Percentiles rank a stretch among this genome's conserved stretches.
Conservation (phyloP, 495 filamentous ascomycete genomes). For the Apodospora peruviana region DNA sequence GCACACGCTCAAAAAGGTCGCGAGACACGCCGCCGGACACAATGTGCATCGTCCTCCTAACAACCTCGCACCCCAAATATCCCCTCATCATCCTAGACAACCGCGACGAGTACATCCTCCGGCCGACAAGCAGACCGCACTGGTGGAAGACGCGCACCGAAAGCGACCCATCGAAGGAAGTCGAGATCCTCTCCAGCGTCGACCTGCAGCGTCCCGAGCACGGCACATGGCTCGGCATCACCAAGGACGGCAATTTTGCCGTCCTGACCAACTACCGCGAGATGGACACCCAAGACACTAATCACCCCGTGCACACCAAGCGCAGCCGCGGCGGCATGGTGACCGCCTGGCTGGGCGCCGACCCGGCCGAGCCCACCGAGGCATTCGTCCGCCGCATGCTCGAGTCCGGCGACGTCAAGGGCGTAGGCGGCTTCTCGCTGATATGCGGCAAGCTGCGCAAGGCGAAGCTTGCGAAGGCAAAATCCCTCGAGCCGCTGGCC, state of each 20-base stretch:
- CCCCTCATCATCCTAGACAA: slow-evolving; percentile 88
- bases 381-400: slow-evolving; percentile 68
- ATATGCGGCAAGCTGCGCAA: slow-evolving; percentile 71
- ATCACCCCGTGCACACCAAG: slow-evolving; percentile 49
- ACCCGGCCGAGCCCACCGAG: slow-evolving; percentile 43
- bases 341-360: slow-evolving; percentile 70
- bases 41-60: slow-evolving; percentile 92
- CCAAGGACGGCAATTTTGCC: slow-evolving; percentile 74
- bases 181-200: slow-evolving; percentile 45
- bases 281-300: slow-evolving; percentile 47
- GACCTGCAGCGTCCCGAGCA: slow-evolving; percentile 48
- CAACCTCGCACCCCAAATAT: slow-evolving; percentile 87
- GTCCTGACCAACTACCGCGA: slow-evolving; percentile 95
- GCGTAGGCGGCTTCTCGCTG: slow-evolving; percentile 89
- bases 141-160: slow-evolving; percentile 64
- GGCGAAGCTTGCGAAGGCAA: slow-evolving; percentile 4
- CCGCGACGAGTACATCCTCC: slow-evolving; percentile 89
- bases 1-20: too few relatives aligned
- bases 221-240: slow-evolving; percentile 94
- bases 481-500: slow-evolving; percentile 61
- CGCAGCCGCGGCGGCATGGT: slow-evolving; percentile 79
- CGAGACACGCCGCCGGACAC: too few relatives aligned
- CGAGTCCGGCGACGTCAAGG: slow-evolving; percentile 56
- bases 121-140: slow-evolving; percentile 74
- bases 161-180: slow-evolving; percentile 5